phyloP scores from a whole-genome alignment of 1,284 basidiomycete genomes.

The Exobasidium rhododendri region DNA sequence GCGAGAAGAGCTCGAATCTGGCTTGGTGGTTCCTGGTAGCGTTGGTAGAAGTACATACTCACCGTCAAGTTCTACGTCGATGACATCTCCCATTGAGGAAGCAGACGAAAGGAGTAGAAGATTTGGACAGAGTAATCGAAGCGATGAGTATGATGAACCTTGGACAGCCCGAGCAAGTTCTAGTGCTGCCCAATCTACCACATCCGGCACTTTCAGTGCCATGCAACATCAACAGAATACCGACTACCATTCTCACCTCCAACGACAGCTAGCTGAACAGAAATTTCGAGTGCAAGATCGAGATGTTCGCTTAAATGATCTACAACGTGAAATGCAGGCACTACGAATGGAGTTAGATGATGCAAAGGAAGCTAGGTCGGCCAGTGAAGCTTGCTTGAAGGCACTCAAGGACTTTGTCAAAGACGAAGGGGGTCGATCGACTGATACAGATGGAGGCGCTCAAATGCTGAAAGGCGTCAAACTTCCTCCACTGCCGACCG shows the following conservation, averaged over 20 bases:
- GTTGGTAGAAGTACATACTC: not conserved
- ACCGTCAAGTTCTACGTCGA: not conserved
- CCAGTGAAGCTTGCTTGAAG: slow-evolving; percentile 77
- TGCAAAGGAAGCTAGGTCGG: slow-evolving; percentile 75
- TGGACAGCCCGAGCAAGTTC: not conserved
- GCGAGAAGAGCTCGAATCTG: not conserved
- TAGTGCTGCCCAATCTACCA: not conserved
- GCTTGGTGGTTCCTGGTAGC: not conserved
- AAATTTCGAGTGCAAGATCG: slow-evolving; percentile 6
- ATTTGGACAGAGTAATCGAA: not conserved
- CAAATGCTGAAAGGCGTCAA: slow-evolving; percentile 33
- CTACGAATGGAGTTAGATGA: slow-evolving; percentile 57
- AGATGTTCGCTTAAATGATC: not conserved
- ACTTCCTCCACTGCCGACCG: slow-evolving; percentile 44
- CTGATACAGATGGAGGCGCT: not conserved
- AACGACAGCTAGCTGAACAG: slow-evolving; percentile 2
- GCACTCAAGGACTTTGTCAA: slow-evolving; percentile 78
- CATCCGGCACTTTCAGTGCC: not conserved
- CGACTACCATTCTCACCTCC: not conserved
- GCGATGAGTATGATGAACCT: slow-evolving; percentile 7
- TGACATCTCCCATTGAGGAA: slow-evolving; percentile 4
- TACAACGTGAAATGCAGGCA: slow-evolving; percentile 7
- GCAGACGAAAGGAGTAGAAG: not conserved
- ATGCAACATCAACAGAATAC: not conserved
- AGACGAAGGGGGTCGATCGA: not conserved